Evolutionary conservation across 768 basidiomycete species (phyloP), one percentile per base, ranked within the genome.

Genomic region (Sporobolomyces phaffii): DNA sequence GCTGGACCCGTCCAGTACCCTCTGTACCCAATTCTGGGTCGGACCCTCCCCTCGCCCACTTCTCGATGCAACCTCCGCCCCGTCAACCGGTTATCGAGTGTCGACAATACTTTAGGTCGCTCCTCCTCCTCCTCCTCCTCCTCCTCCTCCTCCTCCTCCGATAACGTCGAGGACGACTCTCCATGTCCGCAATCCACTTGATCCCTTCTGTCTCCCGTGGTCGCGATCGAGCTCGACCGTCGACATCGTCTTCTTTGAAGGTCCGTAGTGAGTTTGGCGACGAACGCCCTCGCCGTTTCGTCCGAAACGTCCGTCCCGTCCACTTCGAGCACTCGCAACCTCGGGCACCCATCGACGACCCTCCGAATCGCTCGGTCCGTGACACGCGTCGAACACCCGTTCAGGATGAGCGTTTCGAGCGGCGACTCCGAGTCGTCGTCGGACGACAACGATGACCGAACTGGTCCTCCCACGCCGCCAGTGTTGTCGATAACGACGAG

Each of bases 271-370:
- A n/a, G n/a, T n/a, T n/a, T n/a, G n/a, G n/a, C 78, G 47, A 91
- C 83, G 75, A 92, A 91, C 68, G 88, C 84, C 70, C 80, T 82
- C 45, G 90, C 76, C 28, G 86, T 83, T 18, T 75, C 52, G 29
- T 84, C 81, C 7, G 84, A 82, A 54, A 91, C 81, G n/a, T 82
- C 82, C 9, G 91, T 92, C 68, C 85, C 85, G 75, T 94, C 92
- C 0, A 84, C 85, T 73, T 92, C 90, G 52, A 96, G 81, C 13
- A 83, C 81, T 9, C 78, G 81, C 48, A 94, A 81, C 33, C 79
- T 81, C 24, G 81, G 67, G 75, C 90, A 93, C 22, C 79, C 79
- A 22, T 80, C 82, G 38, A 91, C 83, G 73, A 94, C 83, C 24
- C 79, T 75, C 14, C 83, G 77, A 54, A 94, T 78, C 4, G 83